These are phyloP conservation scores for Yamadazyma dushanensis DNA, from an alignment of 1,139 yeast genomes.

Conservation along the genomic window DNA sequence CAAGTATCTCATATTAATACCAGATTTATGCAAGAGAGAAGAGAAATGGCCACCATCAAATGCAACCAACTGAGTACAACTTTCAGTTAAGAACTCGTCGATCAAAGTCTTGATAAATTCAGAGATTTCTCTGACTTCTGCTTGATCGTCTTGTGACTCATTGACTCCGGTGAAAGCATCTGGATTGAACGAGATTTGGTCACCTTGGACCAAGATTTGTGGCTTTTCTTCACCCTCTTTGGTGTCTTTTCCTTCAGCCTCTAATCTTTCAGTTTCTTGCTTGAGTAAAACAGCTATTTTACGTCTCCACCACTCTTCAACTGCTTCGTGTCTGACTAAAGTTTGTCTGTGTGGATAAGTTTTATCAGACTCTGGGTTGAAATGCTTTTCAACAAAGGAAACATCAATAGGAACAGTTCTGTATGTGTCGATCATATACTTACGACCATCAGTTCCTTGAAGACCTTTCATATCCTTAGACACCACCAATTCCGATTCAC, in stretches of 20 bases:
- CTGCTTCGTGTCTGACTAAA: slow-evolving; percentile 81
- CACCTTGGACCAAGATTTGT: slow-evolving; percentile 56
- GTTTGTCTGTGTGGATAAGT: slow-evolving; percentile 83
- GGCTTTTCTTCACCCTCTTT: slow-evolving; percentile 42
- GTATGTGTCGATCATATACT: slow-evolving; percentile 80
- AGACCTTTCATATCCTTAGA: slow-evolving; percentile 86
- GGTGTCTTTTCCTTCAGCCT: slow-evolving; percentile 30
- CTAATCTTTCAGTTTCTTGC: slow-evolving; percentile 49
- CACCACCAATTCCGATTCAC: slow-evolving; percentile 53
- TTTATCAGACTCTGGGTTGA: slow-evolving; percentile 34
- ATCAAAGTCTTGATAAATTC: slow-evolving; percentile 60
- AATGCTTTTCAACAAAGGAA: slow-evolving; percentile 63
- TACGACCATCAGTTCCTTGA: slow-evolving; percentile 80
- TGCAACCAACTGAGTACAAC: slow-evolving; percentile 62
- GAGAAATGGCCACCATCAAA: slow-evolving; percentile 80
- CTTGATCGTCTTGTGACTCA: slow-evolving; percentile 52
- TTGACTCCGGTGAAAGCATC: slow-evolving; percentile 64
- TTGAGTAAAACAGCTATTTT: slow-evolving; percentile 58
- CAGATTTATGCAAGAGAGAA: slow-evolving; percentile 67
- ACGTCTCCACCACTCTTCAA: slow-evolving; percentile 85
- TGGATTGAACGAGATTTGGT: slow-evolving; percentile 66
- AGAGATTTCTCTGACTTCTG: slow-evolving; percentile 67
- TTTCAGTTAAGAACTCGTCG: slow-evolving; percentile 61
- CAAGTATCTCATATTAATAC: slow-evolving; percentile 87
- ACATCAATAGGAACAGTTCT: slow-evolving; percentile 85